Evolutionary conservation across 352 stramenopile genomes (phyloP), one percentile per base, ranked within the genome.

Genomic region (Phytophthora colocasiae): DNA sequence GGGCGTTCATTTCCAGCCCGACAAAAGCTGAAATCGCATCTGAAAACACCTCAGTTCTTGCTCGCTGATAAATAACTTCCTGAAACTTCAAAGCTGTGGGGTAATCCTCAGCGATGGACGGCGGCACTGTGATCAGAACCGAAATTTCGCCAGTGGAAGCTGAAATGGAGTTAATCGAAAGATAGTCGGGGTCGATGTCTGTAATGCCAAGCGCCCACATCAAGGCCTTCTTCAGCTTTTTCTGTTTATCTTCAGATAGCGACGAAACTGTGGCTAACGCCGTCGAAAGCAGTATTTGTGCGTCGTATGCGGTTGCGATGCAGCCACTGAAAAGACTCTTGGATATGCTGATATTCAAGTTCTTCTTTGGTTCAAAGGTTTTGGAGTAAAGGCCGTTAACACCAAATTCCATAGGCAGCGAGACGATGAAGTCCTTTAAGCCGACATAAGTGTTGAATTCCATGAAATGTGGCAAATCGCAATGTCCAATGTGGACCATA

Each of bases 111-210:
- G 43, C 45, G 12, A 62, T 12, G 7, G 55, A 63, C 26, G 55
- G 55, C 4, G 55, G 55, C 14, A 55, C 32, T 2, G 41, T 12
- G 4, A 63, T 46, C 14, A 3, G 12, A 32, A 38, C 38, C 15
- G 31, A 12, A 10, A 55, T 32, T 47, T 63, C 31, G 6, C 55
- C 55, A 6, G 55, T 40, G 19, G 17, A 24, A 31, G 10, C 10
- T 7, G 29, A 9, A 19, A 63, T 22, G 43, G 15, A 14, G 29
- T 34, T 34, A 40, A 48, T 63, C 7, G 15, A 47, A 29, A 63
- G 17, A 49, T 55, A 63, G 31, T 26, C 46, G 15, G 55, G 44
- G n/a, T 63, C 55, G 44, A 63, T 63, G 5, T 63, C 44, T 8
- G 44, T 19, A 1, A 63, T 11, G 14, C 19, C 14, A 6, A 63